A percentile compares a stretch with the other conserved stretches of the same genome.
These are phyloP conservation scores for Sarocladium strictum DNA, from an alignment of 2,329 filamentous ascomycete species.

Conservation along the genomic window DNA sequence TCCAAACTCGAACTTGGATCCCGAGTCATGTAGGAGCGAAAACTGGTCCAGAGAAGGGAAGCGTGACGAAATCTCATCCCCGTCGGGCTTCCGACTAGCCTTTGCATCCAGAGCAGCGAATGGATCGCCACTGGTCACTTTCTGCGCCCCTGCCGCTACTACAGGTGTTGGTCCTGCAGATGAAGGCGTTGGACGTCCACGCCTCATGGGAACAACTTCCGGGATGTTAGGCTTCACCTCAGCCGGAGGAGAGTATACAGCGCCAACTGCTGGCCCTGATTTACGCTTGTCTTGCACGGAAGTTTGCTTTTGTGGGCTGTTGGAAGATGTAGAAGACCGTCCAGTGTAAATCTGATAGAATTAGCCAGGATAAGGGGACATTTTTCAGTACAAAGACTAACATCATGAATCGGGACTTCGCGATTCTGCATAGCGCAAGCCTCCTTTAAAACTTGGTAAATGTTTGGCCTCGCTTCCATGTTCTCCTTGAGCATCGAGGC, in stretches of 20 bases:
- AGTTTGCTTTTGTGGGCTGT: slow-evolving; percentile 8
- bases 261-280: slow-evolving; percentile 67
- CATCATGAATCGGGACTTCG: slow-evolving; percentile 82
- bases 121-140: slow-evolving; percentile 69
- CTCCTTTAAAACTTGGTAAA: slow-evolving; percentile 87
- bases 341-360: background rate
- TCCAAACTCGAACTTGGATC: slow-evolving; percentile 79
- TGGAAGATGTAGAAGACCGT: background rate
- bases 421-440: slow-evolving; percentile 83
- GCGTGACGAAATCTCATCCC: slow-evolving; percentile 75
- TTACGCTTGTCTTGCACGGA: slow-evolving; percentile 31
- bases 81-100: slow-evolving; percentile 40
- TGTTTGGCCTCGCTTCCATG: slow-evolving; percentile 74
- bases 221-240: slow-evolving; percentile 70
- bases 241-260: slow-evolving; percentile 71
- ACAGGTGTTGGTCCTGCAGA: slow-evolving; percentile 26
- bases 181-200: slow-evolving; percentile 58
- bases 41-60: slow-evolving; percentile 95
- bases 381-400: slow-evolving; percentile 40
- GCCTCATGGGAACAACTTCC: slow-evolving; percentile 88
- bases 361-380: background rate
- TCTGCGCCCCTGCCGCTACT: slow-evolving; percentile 31
- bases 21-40: slow-evolving; percentile 78
- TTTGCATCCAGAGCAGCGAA: slow-evolving; percentile 82
- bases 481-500: slow-evolving; percentile 87